phyloP scores from a whole-genome alignment of 345 rosid species.

The Euphorbia tirucalli region DNA sequence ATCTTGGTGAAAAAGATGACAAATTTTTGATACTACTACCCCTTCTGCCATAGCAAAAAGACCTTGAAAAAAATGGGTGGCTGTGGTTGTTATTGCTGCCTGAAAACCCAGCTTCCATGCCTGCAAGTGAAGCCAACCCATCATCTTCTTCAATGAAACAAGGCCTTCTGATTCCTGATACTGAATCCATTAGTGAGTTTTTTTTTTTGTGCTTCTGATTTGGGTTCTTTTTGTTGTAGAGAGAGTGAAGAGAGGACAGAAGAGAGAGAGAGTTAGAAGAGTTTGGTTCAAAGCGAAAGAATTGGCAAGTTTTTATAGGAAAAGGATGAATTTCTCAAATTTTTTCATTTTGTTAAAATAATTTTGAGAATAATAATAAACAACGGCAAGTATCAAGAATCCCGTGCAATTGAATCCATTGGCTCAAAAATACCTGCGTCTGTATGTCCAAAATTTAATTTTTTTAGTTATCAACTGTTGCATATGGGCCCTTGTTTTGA shows the following conservation, averaged over 20 bases:
- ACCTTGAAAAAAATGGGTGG: constrained; percentile 34
- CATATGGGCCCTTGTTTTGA: background rate
- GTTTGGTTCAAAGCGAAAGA: constrained; percentile 2
- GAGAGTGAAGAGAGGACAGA: too few relatives aligned
- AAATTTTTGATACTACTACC: constrained; percentile 46
- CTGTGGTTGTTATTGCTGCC: constrained; percentile 21
- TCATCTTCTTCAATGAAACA: constrained; percentile 56
- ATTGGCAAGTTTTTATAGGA: constrained; percentile 23
- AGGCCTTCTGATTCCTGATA: constrained; percentile 25
- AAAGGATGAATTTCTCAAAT: background rate
- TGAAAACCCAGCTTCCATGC: constrained; percentile 63
- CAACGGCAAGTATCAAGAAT: constrained; percentile 34
- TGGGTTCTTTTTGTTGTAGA: too few relatives aligned
- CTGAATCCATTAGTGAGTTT: constrained; percentile 1
- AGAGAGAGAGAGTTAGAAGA: too few relatives aligned
- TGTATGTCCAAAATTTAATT: background rate
- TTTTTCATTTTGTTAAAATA: background rate
- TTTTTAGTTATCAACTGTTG: background rate
- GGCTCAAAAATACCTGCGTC: constrained; percentile 34
- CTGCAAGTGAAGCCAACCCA: constrained; percentile 54
- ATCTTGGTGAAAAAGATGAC: constrained; percentile 49
- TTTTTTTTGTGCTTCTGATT: too few relatives aligned
- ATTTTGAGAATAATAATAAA: constrained; percentile 2
- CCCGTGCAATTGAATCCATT: constrained; percentile 44
- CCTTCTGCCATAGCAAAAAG: constrained; percentile 35